Percentiles rank a stretch among this genome's conserved stretches.
Evolutionary conservation across 805 yeast genomes (phyloP).

Genomic region (Kregervanrija pseudodelftensis): DNA sequence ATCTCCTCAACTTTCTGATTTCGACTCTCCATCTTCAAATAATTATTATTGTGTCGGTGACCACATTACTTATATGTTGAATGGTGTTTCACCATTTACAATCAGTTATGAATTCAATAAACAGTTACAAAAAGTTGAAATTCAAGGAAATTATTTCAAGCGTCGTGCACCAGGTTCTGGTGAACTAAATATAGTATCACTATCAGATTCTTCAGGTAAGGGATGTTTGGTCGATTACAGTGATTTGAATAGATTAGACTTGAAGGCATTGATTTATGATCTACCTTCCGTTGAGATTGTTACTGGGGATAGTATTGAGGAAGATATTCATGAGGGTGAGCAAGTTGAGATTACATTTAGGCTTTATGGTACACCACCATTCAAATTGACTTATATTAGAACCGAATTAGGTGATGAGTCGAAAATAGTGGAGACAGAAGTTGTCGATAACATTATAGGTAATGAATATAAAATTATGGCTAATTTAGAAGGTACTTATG

Average conservation of each 20-base stretch:
- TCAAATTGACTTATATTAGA: slow-evolving; percentile 76
- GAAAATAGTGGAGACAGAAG: slow-evolving; percentile 42
- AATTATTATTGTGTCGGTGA: slow-evolving; percentile 87
- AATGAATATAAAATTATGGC: slow-evolving; percentile 67
- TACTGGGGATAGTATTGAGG: slow-evolving; percentile 68
- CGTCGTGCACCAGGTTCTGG: slow-evolving; percentile 84
- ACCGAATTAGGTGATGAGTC: slow-evolving; percentile 33
- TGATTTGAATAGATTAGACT: slow-evolving; percentile 19
- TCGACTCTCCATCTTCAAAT: slow-evolving; percentile 2
- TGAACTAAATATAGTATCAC: slow-evolving; percentile 52
- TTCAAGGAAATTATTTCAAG: slow-evolving; percentile 33
- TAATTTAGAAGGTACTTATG: slow-evolving; percentile 87
- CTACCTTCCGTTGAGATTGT: slow-evolving; percentile 74
- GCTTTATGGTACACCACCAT: slow-evolving; percentile 88
- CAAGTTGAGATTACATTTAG: slow-evolving; percentile 80
- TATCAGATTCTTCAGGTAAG: slow-evolving; percentile 67
- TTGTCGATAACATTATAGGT: slow-evolving; percentile 63
- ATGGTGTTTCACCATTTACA: slow-evolving; percentile 75
- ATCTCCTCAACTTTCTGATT: slow-evolving; percentile 23
- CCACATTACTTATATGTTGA: slow-evolving; percentile 64
- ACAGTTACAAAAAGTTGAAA: slow-evolving; percentile 46
- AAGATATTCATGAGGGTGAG: slow-evolving; percentile 91
- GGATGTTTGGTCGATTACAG: slow-evolving; percentile 64
- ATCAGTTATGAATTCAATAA: slow-evolving; percentile 71
- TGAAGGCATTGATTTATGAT: slow-evolving; percentile 33